Evolutionary conservation across 1,284 basidiomycete species (phyloP), one percentile per base, ranked within the genome.

Genomic region (Moniliella sp.): DNA sequence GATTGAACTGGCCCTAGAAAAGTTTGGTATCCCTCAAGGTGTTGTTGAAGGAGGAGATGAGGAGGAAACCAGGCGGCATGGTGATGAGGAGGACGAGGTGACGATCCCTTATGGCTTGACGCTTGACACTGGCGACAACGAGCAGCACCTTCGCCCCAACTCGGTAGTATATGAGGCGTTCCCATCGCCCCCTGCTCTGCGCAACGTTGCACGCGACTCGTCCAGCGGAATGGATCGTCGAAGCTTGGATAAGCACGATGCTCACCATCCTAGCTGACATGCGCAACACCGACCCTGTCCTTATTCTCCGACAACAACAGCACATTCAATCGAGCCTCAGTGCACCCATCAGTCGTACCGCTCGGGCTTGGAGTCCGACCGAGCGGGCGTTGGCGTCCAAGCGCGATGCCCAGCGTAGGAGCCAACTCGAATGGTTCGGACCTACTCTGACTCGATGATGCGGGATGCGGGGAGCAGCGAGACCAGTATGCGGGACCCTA

Each of bases 31-130:
- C 31, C 31, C 64, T 73, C 19, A 88, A 93, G 88, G 84, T 12
- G 82, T 97, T 1, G 86, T 94, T 1, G 84, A 94, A 57, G 88
- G 88, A 1, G 86, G 86, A 1, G 88, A 97, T 59, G 86, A 93
- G 50, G 73, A 94, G 1, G 88, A 94, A 61, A 83, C 88, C 54
- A 83, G 86, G 58, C 64, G 74, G 26, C 69, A 72, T 9, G n/a
- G n/a, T n/a, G 15, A 11, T 61, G 67, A 82, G 34, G 69, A 76
- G 39, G 84, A 79, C 59, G 67, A 70, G 13, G 63, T 71, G 2
- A 69, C 79, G 29, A 77, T 88, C 27, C 69, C 81, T 30, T 94
- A 93, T 59, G 71, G 71, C 11, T 64, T 94, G 30, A 67, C 69
- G 11, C 43, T 46, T 3, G 25, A 31, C 27, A 11, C 33, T 10